These are phyloP conservation scores for Syncephalastrum contaminatum DNA, from an alignment of 371 early-diverging fungal species.

Conservation along the genomic window DNA sequence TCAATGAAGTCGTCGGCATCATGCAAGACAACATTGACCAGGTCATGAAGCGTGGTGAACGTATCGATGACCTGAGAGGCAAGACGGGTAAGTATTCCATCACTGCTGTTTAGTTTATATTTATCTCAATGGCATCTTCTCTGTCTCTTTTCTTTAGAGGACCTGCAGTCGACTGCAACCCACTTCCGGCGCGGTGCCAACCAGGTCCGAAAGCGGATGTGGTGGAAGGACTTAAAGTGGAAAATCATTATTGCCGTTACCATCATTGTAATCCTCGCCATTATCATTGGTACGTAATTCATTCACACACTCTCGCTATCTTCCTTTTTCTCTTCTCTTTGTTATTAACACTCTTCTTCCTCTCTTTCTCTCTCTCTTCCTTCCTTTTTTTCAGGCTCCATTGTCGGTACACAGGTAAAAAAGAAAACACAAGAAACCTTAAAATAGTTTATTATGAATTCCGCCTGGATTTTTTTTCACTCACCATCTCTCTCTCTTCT, in stretches of 20 bases:
- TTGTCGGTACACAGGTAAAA: conserved; percentile 47
- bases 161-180: conserved; percentile 69
- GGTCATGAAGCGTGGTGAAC: conserved; percentile 81
- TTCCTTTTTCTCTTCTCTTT: too few species aligned
- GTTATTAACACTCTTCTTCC: neutral
- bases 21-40: conserved; percentile 91
- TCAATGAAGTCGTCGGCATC: conserved; percentile 85
- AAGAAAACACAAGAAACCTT: neutral
- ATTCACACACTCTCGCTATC: neutral
- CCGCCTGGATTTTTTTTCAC: too few species aligned
- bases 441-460: too few species aligned
- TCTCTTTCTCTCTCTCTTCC: neutral
- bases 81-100: conserved; percentile 58
- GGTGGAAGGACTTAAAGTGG: conserved; percentile 97
- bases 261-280: conserved; percentile 70
- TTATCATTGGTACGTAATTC: conserved; percentile 63
- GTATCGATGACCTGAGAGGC: conserved; percentile 69
- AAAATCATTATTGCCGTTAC: conserved; percentile 81
- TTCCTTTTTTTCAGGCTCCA: conserved; percentile 10
- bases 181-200: conserved; percentile 88
- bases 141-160: conserved; percentile 38
- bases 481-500: too few species aligned
- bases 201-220: conserved; percentile 75
- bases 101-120: neutral
- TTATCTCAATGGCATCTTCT: neutral